Evolutionary conservation across 371 early-diverging fungal species (phyloP).

Genomic region (Globomyces sp.): DNA sequence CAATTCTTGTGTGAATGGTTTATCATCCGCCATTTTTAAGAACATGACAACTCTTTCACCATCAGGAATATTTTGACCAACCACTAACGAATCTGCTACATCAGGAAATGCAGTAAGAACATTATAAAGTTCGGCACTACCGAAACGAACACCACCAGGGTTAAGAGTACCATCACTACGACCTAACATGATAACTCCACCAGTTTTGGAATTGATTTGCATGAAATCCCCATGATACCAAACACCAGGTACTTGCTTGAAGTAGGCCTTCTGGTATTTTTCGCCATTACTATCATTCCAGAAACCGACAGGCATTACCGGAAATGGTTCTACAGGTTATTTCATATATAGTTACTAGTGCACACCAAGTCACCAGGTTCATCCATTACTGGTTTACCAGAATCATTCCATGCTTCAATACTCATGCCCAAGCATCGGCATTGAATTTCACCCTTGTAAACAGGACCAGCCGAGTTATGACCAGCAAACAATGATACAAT

Average conservation of each 20-base stretch:
- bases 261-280: slow-evolving; percentile 88
- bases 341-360: slow-evolving; percentile 42
- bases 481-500: slow-evolving; percentile 94
- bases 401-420: slow-evolving; percentile 84
- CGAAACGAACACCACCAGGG: slow-evolving; percentile 90
- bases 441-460: slow-evolving; percentile 94
- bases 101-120: slow-evolving; percentile 66
- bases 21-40: slow-evolving; percentile 66
- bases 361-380: slow-evolving; percentile 90
- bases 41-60: slow-evolving; percentile 94
- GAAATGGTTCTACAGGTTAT: slow-evolving; percentile 68
- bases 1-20: slow-evolving; percentile 62
- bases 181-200: slow-evolving; percentile 94
- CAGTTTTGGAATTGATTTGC: slow-evolving; percentile 75
- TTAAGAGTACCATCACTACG: slow-evolving; percentile 92
- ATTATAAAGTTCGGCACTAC: slow-evolving; percentile 94
- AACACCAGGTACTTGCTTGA: slow-evolving; percentile 72
- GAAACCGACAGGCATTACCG: slow-evolving; percentile 95
- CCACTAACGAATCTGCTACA: slow-evolving; percentile 68
- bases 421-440: slow-evolving; percentile 91
- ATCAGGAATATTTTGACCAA: slow-evolving; percentile 77
- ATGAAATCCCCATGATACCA: slow-evolving; percentile 98
- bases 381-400: slow-evolving; percentile 68
- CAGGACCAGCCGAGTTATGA: slow-evolving; percentile 80
- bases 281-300: slow-evolving; percentile 72